These are phyloP conservation scores for Mycosphaerella arachidis DNA, from an alignment of 2,329 filamentous ascomycete genomes.

Conservation along the genomic window DNA sequence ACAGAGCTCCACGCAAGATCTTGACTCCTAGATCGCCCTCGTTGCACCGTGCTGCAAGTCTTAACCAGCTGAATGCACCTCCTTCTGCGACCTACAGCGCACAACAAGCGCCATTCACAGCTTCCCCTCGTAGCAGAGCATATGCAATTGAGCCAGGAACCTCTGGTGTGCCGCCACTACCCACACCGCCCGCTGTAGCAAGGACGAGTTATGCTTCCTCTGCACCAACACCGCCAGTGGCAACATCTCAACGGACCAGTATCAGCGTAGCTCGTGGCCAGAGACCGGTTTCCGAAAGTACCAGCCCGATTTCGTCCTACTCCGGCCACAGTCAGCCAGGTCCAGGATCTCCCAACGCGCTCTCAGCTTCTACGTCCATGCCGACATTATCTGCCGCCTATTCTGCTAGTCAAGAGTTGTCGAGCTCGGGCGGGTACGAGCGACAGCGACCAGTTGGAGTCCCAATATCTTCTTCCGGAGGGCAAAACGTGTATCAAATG, in stretches of 20 bases:
- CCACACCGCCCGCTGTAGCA: conserved; percentile 41
- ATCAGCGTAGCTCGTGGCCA: conserved; percentile 19
- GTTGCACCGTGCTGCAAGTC: conserved; percentile 48
- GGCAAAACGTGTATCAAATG: conserved; percentile 48
- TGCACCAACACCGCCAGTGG: conserved; percentile 34
- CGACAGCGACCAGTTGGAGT: conserved; percentile 38
- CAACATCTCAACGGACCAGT: conserved; percentile 38
- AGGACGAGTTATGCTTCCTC: conserved; percentile 36
- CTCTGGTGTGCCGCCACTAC: conserved; percentile 44
- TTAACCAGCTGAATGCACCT: conserved; percentile 41
- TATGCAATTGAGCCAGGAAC: conserved; percentile 43
- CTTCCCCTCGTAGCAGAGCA: conserved; percentile 37
- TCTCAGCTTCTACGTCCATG: conserved; percentile 21
- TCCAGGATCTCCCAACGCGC: conserved; percentile 32
- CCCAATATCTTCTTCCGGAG: conserved; percentile 42
- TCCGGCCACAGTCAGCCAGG: conserved; percentile 42
- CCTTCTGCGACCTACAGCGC: conserved; percentile 46
- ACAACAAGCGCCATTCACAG: conserved; percentile 46
- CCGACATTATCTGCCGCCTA: conserved; percentile 20
- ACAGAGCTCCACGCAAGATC: conserved; percentile 40
- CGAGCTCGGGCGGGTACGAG: conserved; percentile 12
- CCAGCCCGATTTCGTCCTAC: conserved; percentile 47
- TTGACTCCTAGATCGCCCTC: conserved; percentile 56
- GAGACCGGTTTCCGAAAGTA: conserved; percentile 31
- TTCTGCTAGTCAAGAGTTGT: conserved; percentile 7